Conservation (phyloP, 2,329 filamentous ascomycete genomes). For the Helotiales sp. region DNA sequence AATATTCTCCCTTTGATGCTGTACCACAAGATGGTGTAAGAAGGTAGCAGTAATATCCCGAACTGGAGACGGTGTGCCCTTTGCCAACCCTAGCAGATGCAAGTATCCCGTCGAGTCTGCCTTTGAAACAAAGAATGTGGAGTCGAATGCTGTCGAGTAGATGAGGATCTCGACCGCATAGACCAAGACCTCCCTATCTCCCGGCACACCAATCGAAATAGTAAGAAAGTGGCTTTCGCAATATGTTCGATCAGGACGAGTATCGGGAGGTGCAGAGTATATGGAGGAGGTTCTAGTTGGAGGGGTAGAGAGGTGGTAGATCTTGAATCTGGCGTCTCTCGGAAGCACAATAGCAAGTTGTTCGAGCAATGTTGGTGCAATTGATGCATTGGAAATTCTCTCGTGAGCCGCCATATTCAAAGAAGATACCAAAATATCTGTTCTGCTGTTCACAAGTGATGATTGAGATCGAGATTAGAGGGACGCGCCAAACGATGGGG, state of each 20-base stretch:
- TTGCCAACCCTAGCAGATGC: slow-evolving; percentile 66
- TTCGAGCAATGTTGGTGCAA: slow-evolving; percentile 37
- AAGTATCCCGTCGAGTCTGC: slow-evolving; percentile 95
- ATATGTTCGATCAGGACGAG: slow-evolving; percentile 76
- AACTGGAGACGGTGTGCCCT: slow-evolving; percentile 72
- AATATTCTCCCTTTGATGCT: slow-evolving; percentile 65
- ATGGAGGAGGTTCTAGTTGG: slow-evolving; percentile 76
- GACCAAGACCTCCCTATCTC: slow-evolving; percentile 60
- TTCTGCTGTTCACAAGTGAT: slow-evolving; percentile 24
- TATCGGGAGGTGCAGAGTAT: slow-evolving; percentile 76
- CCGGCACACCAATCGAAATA: slow-evolving; percentile 52
- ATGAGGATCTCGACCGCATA: slow-evolving; percentile 88
- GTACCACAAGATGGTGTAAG: slow-evolving; percentile 73
- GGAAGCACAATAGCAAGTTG: slow-evolving; percentile 52
- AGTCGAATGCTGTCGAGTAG: slow-evolving; percentile 80
- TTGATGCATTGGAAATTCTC: slow-evolving; percentile 29
- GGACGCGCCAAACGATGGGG: slow-evolving; percentile 6
- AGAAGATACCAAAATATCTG: slow-evolving; percentile 33
- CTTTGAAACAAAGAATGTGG: slow-evolving; percentile 93
- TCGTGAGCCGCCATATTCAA: slow-evolving; percentile 42
- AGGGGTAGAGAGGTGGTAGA: slow-evolving; percentile 88
- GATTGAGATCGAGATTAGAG: slow-evolving; percentile 9
- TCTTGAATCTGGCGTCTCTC: slow-evolving; percentile 61
- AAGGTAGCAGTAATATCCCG: slow-evolving; percentile 77
- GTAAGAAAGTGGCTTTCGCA: slow-evolving; percentile 83